Base-by-base conservation (phyloP, 2,329 filamentous ascomycete genomes). In the Dactylellina sp. region DNA sequence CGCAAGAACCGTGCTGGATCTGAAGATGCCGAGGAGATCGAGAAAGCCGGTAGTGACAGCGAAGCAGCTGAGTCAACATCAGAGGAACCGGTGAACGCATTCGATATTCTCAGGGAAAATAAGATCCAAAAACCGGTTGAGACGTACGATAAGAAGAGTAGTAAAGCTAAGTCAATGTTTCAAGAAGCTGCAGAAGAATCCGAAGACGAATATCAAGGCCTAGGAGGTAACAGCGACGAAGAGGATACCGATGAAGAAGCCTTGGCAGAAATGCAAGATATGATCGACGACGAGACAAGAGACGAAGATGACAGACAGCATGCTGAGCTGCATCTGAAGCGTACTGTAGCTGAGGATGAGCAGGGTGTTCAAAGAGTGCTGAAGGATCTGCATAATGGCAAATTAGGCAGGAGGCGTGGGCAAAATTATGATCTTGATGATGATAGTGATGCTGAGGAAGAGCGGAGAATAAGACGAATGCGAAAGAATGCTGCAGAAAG, bases 161-260 rank as follows among this genome's bases (percentile, higher is more conserved):
- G 92, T 82, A 89, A 91, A 79, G 94, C 93, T 0, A 93, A 89
- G 79, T 89, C 90, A 22, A 91, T 97, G 86, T 85, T 99, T 39
- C 88, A 98, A 76, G 95, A 97, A 77, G 93, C 96, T 80, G 94
- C 95, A 74, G 92, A 97, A 78, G 95, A 99, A 82, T 99, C 95
- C 0, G 96, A 99, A 80, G 95, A 99, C 80, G 95, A 99, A 81
- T 99, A 98, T 80, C 94, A 93, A 40, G 95, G 95, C 2, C 85
- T 99, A 7, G 95, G 95, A 77, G 95, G 95, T 75, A 90, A 85
- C 9, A 94, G 93, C 81, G 93, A 94, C 72, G 94, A 98, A 77
- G 63, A 68, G 32, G 92, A 94, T 76, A 89, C 88, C 47, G 89
- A 86, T 46, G 89, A 89, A 63, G 91, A 93, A 70, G 87, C 91